Evolutionary conservation across 257 asterid species (phyloP).

Genomic region (Capsicum baccatum): DNA sequence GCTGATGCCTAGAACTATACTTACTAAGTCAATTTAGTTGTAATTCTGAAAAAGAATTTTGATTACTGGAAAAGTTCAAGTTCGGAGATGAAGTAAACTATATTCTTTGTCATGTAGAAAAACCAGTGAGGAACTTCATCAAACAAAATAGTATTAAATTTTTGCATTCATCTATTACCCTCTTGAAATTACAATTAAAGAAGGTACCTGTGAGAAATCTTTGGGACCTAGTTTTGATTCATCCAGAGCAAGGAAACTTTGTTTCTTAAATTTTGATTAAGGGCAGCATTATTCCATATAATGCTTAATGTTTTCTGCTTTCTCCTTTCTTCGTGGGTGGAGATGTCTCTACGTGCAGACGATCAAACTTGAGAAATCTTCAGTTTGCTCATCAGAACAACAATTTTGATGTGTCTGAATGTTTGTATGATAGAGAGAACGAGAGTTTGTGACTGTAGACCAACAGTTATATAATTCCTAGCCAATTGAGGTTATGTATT

Average conservation of each 20-base stretch:
- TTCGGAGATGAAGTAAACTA: neutral
- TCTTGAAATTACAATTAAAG: neutral
- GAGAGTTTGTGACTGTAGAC: conserved; percentile 22
- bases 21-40: neutral
- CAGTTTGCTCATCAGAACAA: neutral
- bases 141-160: neutral
- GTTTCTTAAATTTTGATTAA: neutral
- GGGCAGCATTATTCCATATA: neutral
- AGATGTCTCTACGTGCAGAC: neutral
- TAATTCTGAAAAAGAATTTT: neutral
- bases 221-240: neutral
- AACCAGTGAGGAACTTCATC: neutral
- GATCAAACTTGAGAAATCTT: conserved; percentile 1
- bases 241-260: neutral
- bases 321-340: neutral
- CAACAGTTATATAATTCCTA: conserved; percentile 6
- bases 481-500: neutral
- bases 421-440: neutral
- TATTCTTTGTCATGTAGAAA: neutral
- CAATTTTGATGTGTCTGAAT: neutral
- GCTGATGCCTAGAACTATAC: neutral
- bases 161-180: neutral
- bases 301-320: neutral
- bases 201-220: neutral
- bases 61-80: conserved; percentile 12